phyloP scores from a whole-genome alignment of 495 filamentous ascomycete genomes.

The Neohortaea acidophila region DNA sequence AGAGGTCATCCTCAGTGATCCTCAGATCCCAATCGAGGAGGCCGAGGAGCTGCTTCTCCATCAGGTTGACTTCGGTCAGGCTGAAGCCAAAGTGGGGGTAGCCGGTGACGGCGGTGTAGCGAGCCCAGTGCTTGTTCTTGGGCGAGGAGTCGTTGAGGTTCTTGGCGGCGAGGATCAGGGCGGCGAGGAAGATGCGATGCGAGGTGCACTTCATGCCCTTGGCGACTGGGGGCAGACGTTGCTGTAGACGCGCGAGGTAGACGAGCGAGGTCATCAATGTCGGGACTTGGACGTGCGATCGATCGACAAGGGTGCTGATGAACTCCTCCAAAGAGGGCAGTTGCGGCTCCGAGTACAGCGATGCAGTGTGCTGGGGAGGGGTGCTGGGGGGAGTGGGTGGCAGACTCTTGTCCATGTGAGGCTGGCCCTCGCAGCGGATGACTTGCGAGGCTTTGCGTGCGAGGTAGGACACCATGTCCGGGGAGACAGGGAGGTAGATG shows the following conservation, averaged over 20 bases:
- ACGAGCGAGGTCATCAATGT: slow-evolving; percentile 94
- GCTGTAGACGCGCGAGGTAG: slow-evolving; percentile 71
- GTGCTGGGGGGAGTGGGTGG: slow-evolving; percentile 54
- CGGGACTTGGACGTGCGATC: slow-evolving; percentile 91
- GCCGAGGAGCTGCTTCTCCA: slow-evolving; percentile 95
- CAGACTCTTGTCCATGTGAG: slow-evolving; percentile 36
- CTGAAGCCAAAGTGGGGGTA: slow-evolving; percentile 80
- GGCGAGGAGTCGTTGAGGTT: slow-evolving; percentile 82
- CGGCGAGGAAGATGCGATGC: slow-evolving; percentile 74
- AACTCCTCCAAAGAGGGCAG: slow-evolving; percentile 76
- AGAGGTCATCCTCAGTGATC: slow-evolving; percentile 70
- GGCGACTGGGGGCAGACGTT: slow-evolving; percentile 76
- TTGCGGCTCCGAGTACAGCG: slow-evolving; percentile 29
- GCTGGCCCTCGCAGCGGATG: slow-evolving; percentile 69
- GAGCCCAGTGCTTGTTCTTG: slow-evolving; percentile 99
- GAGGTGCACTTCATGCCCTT: slow-evolving; percentile 96
- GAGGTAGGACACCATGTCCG: slow-evolving; percentile 74
- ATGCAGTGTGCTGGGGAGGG: slow-evolving; percentile 40
- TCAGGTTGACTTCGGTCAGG: slow-evolving; percentile 87
- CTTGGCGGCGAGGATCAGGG: slow-evolving; percentile 63
- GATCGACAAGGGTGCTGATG: slow-evolving; percentile 75
- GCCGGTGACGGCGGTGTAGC: slow-evolving; percentile 64
- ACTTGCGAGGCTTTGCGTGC: slow-evolving; percentile 69
- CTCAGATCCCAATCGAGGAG: slow-evolving; percentile 85
- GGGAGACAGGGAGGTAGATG: slow-evolving; percentile 62